Evolutionary conservation across 1,284 basidiomycete species (phyloP).

Genomic region (Marasmius fiardii): DNA sequence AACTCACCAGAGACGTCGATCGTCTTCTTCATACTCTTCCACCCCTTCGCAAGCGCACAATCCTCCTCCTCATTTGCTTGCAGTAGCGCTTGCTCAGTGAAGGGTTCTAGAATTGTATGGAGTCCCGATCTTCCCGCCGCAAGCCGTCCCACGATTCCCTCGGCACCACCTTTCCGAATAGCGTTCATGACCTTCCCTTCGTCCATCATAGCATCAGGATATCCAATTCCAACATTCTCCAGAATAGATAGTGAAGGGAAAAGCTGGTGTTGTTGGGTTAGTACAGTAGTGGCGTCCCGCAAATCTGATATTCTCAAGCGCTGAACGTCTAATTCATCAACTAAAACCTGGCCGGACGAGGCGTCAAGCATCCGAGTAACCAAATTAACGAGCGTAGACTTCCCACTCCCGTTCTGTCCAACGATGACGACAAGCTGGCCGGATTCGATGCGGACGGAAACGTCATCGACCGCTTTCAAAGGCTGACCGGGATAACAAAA

Average conservation of each 20-base stretch:
- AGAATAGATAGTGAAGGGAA: constrained; percentile 38
- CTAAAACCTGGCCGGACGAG: constrained; percentile 33
- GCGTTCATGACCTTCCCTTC: constrained; percentile 29
- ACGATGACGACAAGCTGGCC: constrained; percentile 46
- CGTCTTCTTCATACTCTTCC: constrained; percentile 30
- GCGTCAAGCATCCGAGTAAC: constrained; percentile 41
- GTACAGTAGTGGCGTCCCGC: constrained; percentile 32
- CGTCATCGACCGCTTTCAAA: constrained; percentile 26
- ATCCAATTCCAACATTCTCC: constrained; percentile 46
- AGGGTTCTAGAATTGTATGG: constrained; percentile 31
- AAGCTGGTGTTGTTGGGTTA: constrained; percentile 40
- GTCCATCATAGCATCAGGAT: constrained; percentile 25
- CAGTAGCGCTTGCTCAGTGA: constrained; percentile 19
- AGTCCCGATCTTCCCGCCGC: constrained; percentile 19
- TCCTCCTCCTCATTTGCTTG: constrained; percentile 29
- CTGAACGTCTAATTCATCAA: constrained; percentile 34
- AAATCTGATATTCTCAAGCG: constrained; percentile 32
- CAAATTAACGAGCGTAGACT: constrained; percentile 41
- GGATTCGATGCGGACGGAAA: constrained; percentile 37
- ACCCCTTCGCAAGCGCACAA: constrained; percentile 30
- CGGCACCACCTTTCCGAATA: constrained; percentile 34
- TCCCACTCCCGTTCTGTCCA: constrained; percentile 44
- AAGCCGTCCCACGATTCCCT: constrained; percentile 28
- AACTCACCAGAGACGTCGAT: constrained; percentile 29
- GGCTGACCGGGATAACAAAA: constrained; percentile 30